Evolutionary conservation across 352 stramenopile species (phyloP).

Genomic region (Globisporangium viniferum): DNA sequence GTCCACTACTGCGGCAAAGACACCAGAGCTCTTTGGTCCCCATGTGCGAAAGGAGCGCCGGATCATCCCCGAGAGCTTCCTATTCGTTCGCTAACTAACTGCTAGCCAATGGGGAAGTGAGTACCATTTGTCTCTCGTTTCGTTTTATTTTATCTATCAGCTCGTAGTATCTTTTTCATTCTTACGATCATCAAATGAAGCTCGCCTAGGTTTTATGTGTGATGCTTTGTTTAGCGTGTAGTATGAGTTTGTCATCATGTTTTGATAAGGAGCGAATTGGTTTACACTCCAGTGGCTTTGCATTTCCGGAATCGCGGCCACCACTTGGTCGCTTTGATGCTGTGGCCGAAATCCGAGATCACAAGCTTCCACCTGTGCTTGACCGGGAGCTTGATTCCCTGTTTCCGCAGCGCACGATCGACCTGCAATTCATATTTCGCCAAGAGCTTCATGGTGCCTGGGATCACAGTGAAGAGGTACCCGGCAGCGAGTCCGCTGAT

Average conservation of each 20-base stretch:
- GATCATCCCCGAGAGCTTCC: conserved; percentile 47
- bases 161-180: not conserved
- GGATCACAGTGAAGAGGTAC: conserved; percentile 13
- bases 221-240: too few relatives aligned
- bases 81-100: conserved; percentile 11
- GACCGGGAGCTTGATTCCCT: conserved; percentile 14
- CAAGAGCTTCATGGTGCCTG: conserved; percentile 10
- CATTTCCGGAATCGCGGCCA: conserved; percentile 7
- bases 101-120: not conserved
- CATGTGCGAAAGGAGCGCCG: conserved; percentile 21
- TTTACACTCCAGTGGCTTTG: not conserved
- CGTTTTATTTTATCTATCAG: conserved; percentile 5
- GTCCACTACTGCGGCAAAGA: not conserved
- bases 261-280: not conserved
- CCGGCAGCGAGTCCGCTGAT: conserved; percentile 49
- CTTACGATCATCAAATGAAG: not conserved
- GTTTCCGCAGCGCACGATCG: conserved; percentile 9
- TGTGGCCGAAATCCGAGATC: conserved; percentile 6
- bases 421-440: conserved; percentile 2
- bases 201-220: not conserved
- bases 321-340: conserved; percentile 10
- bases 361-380: conserved; percentile 18
- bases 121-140: not conserved
- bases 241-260: not conserved
- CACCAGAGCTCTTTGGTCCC: not conserved